Percentiles rank a stretch among this genome's conserved stretches.
Conservation (phyloP, 306 rosid genomes). For the Vicia sativa region DNA sequence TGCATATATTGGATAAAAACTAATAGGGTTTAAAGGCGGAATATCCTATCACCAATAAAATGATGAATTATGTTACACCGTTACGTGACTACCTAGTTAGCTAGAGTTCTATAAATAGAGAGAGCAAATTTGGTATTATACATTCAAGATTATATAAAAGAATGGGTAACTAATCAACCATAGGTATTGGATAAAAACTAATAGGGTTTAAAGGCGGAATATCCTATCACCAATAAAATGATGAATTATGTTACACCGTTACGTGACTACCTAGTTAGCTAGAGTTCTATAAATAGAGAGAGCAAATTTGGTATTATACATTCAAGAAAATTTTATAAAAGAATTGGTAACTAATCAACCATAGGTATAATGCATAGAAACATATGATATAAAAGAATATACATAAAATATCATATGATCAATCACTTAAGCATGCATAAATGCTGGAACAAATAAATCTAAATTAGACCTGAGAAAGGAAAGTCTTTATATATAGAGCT, state of each 20-base stretch:
- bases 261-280: background rate
- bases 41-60: background rate
- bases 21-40: background rate
- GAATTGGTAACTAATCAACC: constrained; percentile 4
- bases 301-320: background rate
- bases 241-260: background rate
- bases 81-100: background rate
- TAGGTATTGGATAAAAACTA: background rate
- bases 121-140: too few relatives aligned
- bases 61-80: background rate
- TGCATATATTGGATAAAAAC: background rate
- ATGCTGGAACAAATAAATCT: constrained; percentile 4
- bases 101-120: background rate
- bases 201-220: background rate
- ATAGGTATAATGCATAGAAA: background rate
- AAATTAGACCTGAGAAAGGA: constrained; percentile 4
- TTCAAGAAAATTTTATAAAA: background rate
- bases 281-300: background rate
- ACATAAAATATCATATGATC: background rate
- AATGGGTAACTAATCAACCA: too few relatives aligned
- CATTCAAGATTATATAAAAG: too few relatives aligned
- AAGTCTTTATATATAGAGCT: background rate
- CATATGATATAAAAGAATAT: background rate
- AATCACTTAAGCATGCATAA: background rate
- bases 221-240: background rate